Evolutionary conservation across 805 yeast species (phyloP).

Genomic region (Komagataella mondaviorum): DNA sequence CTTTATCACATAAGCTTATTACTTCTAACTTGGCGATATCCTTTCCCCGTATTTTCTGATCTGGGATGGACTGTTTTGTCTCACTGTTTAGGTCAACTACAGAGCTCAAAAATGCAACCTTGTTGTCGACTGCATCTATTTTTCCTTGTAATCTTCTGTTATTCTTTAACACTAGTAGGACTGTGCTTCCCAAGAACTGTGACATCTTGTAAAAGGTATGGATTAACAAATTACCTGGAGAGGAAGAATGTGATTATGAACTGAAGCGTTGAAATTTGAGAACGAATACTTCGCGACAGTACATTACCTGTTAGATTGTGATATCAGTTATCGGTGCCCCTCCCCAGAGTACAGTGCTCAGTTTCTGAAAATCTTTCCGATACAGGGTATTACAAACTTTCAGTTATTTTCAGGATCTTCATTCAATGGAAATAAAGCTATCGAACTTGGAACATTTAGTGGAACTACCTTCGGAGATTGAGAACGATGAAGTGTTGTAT

Average conservation of each 20-base stretch:
- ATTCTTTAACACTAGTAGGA: constrained; percentile 9
- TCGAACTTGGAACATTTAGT: not conserved
- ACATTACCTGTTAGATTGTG: not conserved
- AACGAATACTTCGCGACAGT: not conserved
- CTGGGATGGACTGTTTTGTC: not conserved
- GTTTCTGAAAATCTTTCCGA: not conserved
- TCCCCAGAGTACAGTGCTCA: not conserved
- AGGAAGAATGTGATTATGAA: not conserved
- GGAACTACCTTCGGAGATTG: not conserved
- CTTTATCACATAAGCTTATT: constrained; percentile 4
- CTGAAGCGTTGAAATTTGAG: not conserved
- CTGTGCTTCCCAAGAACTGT: constrained; percentile 1
- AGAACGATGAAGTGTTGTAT: not conserved
- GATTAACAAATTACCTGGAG: not conserved
- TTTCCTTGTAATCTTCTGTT: not conserved
- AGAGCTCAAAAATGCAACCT: not conserved
- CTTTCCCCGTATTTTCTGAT: not conserved
- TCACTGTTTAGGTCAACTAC: not conserved
- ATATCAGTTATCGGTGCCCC: not conserved
- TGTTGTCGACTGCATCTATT: not conserved
- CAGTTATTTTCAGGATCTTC: not conserved
- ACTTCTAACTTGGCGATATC: not conserved
- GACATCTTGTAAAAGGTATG: not conserved
- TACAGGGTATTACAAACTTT: not conserved
- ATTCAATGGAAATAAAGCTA: constrained; percentile 9